phyloP scores from a whole-genome alignment of 345 rosid species.

The Acer negundo region DNA sequence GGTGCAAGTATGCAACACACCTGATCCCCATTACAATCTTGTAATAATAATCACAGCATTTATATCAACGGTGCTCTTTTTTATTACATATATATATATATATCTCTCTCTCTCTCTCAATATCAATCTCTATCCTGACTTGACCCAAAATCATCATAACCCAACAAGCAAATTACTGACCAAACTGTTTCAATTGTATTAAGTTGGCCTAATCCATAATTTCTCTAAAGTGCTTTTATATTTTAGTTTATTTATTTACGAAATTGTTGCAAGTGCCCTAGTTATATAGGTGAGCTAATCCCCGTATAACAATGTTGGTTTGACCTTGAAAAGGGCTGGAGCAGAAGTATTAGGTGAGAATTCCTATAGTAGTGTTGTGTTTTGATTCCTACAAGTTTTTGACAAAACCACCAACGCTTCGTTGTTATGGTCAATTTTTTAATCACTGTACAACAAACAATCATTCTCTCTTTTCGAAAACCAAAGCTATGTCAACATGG shows the following conservation, averaged over 20 bases:
- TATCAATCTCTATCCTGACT: too few relatives aligned
- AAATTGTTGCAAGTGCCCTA: background rate
- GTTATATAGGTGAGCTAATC: conserved; percentile 20
- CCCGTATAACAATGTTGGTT: background rate
- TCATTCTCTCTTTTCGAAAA: background rate
- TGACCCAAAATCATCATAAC: background rate
- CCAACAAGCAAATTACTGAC: background rate
- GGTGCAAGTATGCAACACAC: conserved; percentile 1
- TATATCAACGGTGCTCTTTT: background rate
- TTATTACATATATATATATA: too few relatives aligned
- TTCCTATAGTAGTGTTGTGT: background rate
- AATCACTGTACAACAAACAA: too few relatives aligned
- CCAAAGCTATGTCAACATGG: conserved; percentile 1
- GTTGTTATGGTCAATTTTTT: background rate
- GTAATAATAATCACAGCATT: background rate
- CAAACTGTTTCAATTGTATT: background rate
- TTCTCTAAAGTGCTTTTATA: background rate
- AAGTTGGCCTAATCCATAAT: conserved; percentile 3
- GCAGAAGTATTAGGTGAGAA: conserved; percentile 11
- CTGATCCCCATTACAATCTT: background rate
- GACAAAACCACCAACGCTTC: background rate
- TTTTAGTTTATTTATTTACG: too few relatives aligned
- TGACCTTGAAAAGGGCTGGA: background rate
- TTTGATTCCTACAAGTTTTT: background rate
- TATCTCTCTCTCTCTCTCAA: too few relatives aligned